A percentile compares a stretch with the other conserved stretches of the same genome.
Evolutionary conservation across 1,284 basidiomycete genomes (phyloP).

Genomic region (Sutorius eximius): DNA sequence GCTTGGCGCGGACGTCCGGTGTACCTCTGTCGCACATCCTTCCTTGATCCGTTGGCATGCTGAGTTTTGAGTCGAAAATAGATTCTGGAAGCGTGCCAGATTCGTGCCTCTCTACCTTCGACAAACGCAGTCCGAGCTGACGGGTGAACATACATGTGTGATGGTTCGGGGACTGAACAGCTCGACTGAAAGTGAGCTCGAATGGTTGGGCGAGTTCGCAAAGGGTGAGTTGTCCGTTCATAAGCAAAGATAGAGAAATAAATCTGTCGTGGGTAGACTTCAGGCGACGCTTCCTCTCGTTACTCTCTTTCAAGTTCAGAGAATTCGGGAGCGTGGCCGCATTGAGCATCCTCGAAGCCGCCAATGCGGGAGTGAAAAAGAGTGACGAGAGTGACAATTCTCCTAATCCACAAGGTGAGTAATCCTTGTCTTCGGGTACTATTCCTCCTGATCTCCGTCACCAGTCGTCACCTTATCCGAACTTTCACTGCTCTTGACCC

Average conservation of each 20-base stretch:
- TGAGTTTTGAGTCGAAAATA: conserved; percentile 26
- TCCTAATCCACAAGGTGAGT: conserved; percentile 39
- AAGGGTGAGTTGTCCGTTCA: conserved; percentile 57
- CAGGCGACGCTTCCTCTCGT: conserved; percentile 83
- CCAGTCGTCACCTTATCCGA: conserved; percentile 65
- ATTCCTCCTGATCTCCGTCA: not conserved
- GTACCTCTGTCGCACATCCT: not conserved
- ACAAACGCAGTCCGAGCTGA: conserved; percentile 92
- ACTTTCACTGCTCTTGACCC: conserved; percentile 74
- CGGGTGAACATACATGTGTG: conserved; percentile 95
- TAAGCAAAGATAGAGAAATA: not conserved
- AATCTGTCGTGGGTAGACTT: conserved; percentile 62
- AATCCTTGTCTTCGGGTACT: not conserved
- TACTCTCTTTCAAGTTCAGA: conserved; percentile 93
- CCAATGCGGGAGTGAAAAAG: conserved; percentile 64
- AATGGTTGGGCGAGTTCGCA: conserved; percentile 90
- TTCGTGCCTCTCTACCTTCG: conserved; percentile 92
- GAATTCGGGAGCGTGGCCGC: conserved; percentile 89
- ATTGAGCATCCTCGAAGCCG: conserved; percentile 87
- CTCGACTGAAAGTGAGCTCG: conserved; percentile 58
- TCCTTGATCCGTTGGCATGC: not conserved
- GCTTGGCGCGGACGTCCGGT: not conserved
- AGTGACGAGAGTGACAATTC: conserved; percentile 42
- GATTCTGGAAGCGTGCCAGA: conserved; percentile 95
- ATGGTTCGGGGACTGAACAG: conserved; percentile 85